A percentile compares a stretch with the other conserved stretches of the same genome.
These are phyloP conservation scores for Cyberlindnera americana DNA, from an alignment of 805 yeast species.

Conservation along the genomic window DNA sequence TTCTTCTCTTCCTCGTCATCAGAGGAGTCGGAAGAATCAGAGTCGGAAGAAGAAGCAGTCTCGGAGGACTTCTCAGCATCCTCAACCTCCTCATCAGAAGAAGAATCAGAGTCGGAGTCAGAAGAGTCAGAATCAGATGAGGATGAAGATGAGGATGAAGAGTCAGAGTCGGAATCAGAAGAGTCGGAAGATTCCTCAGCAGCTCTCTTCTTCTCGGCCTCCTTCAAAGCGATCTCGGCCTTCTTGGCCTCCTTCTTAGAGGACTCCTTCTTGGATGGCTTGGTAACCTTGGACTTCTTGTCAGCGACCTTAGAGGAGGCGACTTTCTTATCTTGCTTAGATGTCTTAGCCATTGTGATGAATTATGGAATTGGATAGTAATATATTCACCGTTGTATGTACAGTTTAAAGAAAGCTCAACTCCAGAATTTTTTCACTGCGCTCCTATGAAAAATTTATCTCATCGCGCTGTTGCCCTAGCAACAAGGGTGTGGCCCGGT, in stretches of 20 bases:
- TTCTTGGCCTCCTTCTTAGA: constrained; percentile 26
- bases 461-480: constrained; percentile 21
- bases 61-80: constrained; percentile 10
- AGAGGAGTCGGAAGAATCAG: constrained; percentile 26
- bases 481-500: constrained; percentile 5
- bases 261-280: constrained; percentile 24
- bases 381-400: neutral
- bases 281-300: constrained; percentile 24
- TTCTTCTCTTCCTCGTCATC: constrained; percentile 21
- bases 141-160: constrained; percentile 5
- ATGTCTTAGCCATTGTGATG: constrained; percentile 24
- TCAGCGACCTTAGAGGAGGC: constrained; percentile 16
- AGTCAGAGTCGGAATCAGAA: constrained; percentile 26
- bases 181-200: constrained; percentile 29
- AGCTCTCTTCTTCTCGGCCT: constrained; percentile 24
- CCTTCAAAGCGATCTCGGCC: constrained; percentile 27
- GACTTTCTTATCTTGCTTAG: constrained; percentile 21
- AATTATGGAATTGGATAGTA: neutral
- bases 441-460: constrained; percentile 13
- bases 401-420: neutral
- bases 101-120: constrained; percentile 20
- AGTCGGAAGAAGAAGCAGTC: constrained; percentile 7
- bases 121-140: constrained; percentile 14
- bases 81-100: constrained; percentile 16
- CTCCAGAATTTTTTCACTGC: constrained; percentile 16